Percentiles rank a stretch among this genome's conserved stretches.
Evolutionary conservation across 169 alveolate species (phyloP).

Genomic region (Plasmodium cynomolgi): DNA sequence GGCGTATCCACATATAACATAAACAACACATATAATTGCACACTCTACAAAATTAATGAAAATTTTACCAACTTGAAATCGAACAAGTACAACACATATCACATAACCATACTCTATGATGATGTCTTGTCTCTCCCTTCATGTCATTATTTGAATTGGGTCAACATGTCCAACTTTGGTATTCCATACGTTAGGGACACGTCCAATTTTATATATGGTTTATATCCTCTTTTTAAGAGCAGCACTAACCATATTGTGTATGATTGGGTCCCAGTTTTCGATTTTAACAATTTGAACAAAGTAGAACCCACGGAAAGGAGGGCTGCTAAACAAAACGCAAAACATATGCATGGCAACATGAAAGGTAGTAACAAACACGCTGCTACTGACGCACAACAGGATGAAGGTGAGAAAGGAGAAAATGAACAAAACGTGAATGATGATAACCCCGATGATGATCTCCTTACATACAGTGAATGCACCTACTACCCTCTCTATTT

Average conservation of each 20-base stretch:
- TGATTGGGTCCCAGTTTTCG: slow-evolving; percentile 76
- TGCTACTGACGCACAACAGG: neutral
- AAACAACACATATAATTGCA: slow-evolving; percentile 66
- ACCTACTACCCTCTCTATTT: slow-evolving; percentile 69
- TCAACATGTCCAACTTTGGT: slow-evolving; percentile 72
- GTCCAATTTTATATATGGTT: slow-evolving; percentile 64
- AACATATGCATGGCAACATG: neutral
- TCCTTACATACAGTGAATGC: neutral
- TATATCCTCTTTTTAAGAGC: slow-evolving; percentile 69
- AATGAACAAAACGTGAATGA: neutral
- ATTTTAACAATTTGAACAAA: slow-evolving; percentile 27
- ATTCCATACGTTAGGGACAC: slow-evolving; percentile 69
- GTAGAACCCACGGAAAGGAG: neutral
- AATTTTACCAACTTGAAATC: slow-evolving; percentile 65
- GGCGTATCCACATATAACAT: slow-evolving; percentile 36
- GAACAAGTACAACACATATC: slow-evolving; percentile 68
- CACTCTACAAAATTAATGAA: slow-evolving; percentile 69
- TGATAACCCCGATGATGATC: neutral
- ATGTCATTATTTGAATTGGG: slow-evolving; percentile 67
- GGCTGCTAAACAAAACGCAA: neutral
- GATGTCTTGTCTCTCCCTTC: slow-evolving; percentile 71
- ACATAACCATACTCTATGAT: slow-evolving; percentile 60
- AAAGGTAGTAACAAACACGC: neutral
- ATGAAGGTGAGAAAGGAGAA: neutral
- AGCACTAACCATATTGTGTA: slow-evolving; percentile 44